Conservation (phyloP, 1,284 basidiomycete species). For the Marasmius fiardii region DNA sequence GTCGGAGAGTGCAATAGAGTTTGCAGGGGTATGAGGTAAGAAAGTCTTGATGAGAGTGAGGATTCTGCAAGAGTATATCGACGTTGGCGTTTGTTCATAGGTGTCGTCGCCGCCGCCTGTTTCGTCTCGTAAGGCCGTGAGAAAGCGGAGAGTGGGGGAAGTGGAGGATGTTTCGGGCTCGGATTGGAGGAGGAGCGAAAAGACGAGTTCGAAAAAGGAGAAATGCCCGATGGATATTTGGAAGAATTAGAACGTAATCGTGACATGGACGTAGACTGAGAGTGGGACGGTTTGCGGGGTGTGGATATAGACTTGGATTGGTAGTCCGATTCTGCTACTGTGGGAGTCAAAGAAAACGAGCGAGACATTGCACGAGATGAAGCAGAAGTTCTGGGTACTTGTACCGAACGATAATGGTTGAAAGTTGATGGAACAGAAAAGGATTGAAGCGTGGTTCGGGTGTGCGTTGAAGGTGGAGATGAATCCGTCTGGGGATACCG, state of each 20-base stretch:
- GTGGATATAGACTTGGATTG: background rate
- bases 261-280: no score
- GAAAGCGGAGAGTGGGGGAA: background rate
- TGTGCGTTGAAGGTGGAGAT: background rate
- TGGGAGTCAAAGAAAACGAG: background rate
- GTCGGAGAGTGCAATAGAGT: background rate
- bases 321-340: background rate
- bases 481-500: no score
- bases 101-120: no score
- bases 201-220: background rate
- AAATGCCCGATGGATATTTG: background rate
- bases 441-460: background rate
- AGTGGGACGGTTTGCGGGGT: background rate
- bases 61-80: background rate
- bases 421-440: background rate
- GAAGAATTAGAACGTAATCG: background rate
- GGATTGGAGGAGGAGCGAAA: background rate
- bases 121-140: background rate
- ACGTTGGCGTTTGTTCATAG: background rate
- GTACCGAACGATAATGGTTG: background rate
- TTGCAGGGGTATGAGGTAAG: background rate
- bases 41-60: background rate
- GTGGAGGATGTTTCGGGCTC: background rate
- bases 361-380: background rate
- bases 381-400: background rate